These are phyloP conservation scores for Trypethelium eluteriae DNA, from an alignment of 495 filamentous ascomycete species.

Conservation along the genomic window DNA sequence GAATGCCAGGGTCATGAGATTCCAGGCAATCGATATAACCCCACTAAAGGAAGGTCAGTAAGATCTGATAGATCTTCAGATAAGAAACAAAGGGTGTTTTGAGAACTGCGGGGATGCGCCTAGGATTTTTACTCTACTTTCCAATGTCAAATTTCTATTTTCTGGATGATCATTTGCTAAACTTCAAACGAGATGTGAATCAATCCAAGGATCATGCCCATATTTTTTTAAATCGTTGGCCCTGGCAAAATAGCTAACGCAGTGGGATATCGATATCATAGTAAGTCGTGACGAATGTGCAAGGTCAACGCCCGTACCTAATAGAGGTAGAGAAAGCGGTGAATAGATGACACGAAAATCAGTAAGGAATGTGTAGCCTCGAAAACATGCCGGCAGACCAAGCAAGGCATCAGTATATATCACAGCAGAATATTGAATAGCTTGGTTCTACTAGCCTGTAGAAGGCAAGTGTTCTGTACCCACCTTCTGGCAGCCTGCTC, in stretches of 20 bases:
- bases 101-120: background rate
- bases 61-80: background rate
- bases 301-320: background rate
- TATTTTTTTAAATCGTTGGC: background rate
- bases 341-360: background rate
- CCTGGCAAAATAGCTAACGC: conserved; percentile 16
- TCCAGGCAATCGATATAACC: conserved; percentile 35
- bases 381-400: conserved; percentile 21
- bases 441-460: background rate
- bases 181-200: background rate
- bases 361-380: background rate
- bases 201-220: no score
- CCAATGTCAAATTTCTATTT: background rate
- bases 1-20: conserved; percentile 31
- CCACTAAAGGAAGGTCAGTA: conserved; percentile 20
- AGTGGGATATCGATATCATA: conserved; percentile 26
- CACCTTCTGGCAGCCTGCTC: no score
- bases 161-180: background rate
- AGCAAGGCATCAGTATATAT: conserved; percentile 52
- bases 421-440: background rate
- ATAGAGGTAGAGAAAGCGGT: background rate
- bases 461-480: no score
- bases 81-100: background rate
- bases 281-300: conserved; percentile 18
- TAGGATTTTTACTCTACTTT: background rate